Base-by-base conservation (phyloP, 306 rosid species). In the Gleditsia sinensis region DNA sequence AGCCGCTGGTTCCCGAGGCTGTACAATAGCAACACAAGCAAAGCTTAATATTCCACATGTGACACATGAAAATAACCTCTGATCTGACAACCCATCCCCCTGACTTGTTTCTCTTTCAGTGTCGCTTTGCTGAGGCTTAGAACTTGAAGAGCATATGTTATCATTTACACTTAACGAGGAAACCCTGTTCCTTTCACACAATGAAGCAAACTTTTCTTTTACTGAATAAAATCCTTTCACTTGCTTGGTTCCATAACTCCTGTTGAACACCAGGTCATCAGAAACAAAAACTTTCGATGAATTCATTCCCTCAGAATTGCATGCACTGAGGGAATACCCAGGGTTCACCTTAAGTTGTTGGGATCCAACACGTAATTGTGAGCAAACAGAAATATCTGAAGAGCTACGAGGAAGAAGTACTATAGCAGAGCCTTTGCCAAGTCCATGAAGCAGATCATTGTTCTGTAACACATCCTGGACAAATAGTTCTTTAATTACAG, bases 11-110 rank as follows among this genome's bases (percentile, higher is more conserved):
- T 95, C 97, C 78, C 78, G 90, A 21, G 99, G 99, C 82, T 87
- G 97, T 77, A 95, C 77, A 78, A 95, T 77, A 64, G 99, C 99
- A 39, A 90, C 93, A 76, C 99, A 95, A 32, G 96, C 86, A 86
- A 95, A 95, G 88, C 95, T 84, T 79, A 95, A 80, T 79, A 92
- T 87, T 59, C 99, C 99, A 80, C 99, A 95, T 2, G 98, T 90
- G 75, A 92, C 99, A 48, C 99, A 95, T 24, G 99, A 92, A 86
- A 95, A 92, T 34, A 95, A 78, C 83, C 96, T 88, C 83, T 95
- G 95, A 50, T 95, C 95, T 50, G 99, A 87, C 68, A 90, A 71
- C 39, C 90, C 91, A 78, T 90, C 88, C 54, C 69, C 80, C 28
- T 87, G 85, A 53, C 53, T 56, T 51, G 81, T 82, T 67, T 85